Conservation (phyloP, 495 filamentous ascomycete species). For the Aspergillus hancockii region DNA sequence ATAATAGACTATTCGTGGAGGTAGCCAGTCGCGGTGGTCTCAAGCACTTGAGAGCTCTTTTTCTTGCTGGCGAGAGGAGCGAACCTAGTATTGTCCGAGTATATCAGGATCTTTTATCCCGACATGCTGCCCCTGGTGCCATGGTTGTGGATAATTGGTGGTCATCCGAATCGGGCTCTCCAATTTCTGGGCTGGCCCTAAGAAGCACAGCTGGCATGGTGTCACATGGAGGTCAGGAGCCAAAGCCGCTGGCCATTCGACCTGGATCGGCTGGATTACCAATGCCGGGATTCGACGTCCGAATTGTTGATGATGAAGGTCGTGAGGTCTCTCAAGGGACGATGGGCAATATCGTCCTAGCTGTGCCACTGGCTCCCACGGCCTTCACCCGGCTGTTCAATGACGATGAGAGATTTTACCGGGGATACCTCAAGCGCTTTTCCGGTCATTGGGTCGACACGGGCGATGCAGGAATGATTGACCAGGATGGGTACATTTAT, state of each 20-base stretch:
- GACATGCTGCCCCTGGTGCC: constrained; percentile 62
- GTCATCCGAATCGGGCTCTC: constrained; percentile 89
- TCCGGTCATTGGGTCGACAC: constrained; percentile 82
- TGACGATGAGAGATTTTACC: constrained; percentile 82
- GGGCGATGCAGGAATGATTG: constrained; percentile 85
- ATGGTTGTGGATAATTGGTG: constrained; percentile 93
- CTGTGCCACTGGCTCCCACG: constrained; percentile 77
- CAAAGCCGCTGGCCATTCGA: constrained; percentile 56
- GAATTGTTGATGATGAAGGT: constrained; percentile 78
- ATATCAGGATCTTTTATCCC: constrained; percentile 69
- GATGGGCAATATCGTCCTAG: constrained; percentile 94
- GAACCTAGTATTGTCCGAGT: constrained; percentile 82
- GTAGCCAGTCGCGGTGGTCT: constrained; percentile 67
- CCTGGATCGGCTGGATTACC: constrained; percentile 87
- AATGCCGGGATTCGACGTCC: constrained; percentile 87
- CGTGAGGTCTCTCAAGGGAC: constrained; percentile 61
- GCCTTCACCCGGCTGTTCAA: constrained; percentile 83
- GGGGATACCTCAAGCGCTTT: constrained; percentile 78
- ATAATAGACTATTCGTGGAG: constrained; percentile 61
- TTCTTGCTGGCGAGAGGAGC: constrained; percentile 86
- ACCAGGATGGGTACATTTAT: constrained; percentile 78
- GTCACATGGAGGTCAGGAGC: constrained; percentile 1
- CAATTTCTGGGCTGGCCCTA: constrained; percentile 80
- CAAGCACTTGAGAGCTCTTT: constrained; percentile 67
- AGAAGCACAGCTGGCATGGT: constrained; percentile 31